phyloP scores from a whole-genome alignment of 1,139 yeast genomes.

The Kodamaea arcana region DNA sequence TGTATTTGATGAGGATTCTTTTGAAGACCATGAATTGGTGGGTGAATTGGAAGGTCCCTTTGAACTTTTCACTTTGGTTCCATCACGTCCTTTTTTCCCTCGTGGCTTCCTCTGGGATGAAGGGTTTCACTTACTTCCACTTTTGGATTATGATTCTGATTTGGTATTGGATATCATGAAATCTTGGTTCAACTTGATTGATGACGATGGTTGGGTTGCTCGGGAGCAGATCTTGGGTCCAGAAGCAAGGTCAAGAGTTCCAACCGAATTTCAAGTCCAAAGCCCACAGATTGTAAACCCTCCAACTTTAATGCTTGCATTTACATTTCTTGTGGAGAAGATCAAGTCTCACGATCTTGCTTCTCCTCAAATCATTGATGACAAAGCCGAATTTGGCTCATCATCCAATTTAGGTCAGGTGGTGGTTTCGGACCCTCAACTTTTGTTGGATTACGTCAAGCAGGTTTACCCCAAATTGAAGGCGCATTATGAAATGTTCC shows the following conservation, averaged over 20 bases:
- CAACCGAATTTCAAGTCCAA: slow-evolving; percentile 76
- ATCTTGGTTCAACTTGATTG: slow-evolving; percentile 86
- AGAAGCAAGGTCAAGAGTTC: slow-evolving; percentile 87
- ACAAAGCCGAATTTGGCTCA: slow-evolving; percentile 11
- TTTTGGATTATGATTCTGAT: slow-evolving; percentile 80
- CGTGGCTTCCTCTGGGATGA: slow-evolving; percentile 99
- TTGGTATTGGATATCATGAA: slow-evolving; percentile 73
- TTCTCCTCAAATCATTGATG: slow-evolving; percentile 19
- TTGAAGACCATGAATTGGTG: slow-evolving; percentile 48
- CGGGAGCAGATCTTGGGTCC: slow-evolving; percentile 92
- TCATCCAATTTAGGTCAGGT: slow-evolving; percentile 43
- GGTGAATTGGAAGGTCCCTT: slow-evolving; percentile 63
- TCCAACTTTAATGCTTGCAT: slow-evolving; percentile 82
- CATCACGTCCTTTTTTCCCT: slow-evolving; percentile 92
- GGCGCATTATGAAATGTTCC: slow-evolving; percentile 81
- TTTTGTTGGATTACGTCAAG: slow-evolving; percentile 57
- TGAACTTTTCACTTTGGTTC: slow-evolving; percentile 78
- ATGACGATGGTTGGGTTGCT: slow-evolving; percentile 94
- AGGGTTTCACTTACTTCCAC: slow-evolving; percentile 87
- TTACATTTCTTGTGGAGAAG: slow-evolving; percentile 60
- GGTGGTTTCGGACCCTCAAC: slow-evolving; percentile 57
- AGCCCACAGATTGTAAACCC: slow-evolving; percentile 93
- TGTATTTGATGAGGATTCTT: slow-evolving; percentile 60
- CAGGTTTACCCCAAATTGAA: slow-evolving; percentile 72
- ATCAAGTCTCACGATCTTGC: slow-evolving; percentile 18